Conservation (phyloP, 441 rosid species). For the Hura crepitans region DNA sequence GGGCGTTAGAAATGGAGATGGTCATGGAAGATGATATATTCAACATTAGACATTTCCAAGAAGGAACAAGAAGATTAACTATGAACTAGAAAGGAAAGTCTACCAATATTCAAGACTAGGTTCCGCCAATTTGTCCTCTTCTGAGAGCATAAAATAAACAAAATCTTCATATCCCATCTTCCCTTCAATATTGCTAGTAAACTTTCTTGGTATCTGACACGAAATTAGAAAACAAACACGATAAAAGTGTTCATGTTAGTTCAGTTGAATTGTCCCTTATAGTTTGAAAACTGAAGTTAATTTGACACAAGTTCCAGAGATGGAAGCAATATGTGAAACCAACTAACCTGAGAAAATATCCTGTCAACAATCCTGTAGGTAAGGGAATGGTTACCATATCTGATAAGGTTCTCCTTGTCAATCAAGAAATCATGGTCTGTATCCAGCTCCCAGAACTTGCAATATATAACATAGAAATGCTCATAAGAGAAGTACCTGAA, state of each 20-base stretch:
- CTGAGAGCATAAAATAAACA: slow-evolving; percentile 89
- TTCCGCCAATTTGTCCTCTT: slow-evolving; percentile 96
- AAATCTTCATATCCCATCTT: slow-evolving; percentile 99
- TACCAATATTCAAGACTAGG: slow-evolving; percentile 95
- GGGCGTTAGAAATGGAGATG: background rate
- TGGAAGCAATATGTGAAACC: slow-evolving; percentile 4
- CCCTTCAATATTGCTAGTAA: slow-evolving; percentile 81
- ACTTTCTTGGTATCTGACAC: slow-evolving; percentile 75
- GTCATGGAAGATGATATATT: background rate
- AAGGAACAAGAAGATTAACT: background rate
- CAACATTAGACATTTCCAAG: background rate
- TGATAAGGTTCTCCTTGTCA: slow-evolving; percentile 89
- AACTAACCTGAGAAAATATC: slow-evolving; percentile 90
- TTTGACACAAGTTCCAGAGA: slow-evolving; percentile 5
- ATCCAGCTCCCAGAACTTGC: slow-evolving; percentile 99
- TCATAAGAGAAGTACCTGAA: slow-evolving; percentile 91
- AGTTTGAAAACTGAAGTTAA: slow-evolving; percentile 1
- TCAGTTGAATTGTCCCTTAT: background rate
- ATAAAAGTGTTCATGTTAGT: slow-evolving; percentile 5
- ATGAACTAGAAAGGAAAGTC: background rate
- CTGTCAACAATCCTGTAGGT: slow-evolving; percentile 95
- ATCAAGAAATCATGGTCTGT: slow-evolving; percentile 94
- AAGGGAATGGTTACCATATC: slow-evolving; percentile 92
- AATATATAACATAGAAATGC: slow-evolving; percentile 94
- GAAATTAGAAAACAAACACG: slow-evolving; percentile 7